These are phyloP conservation scores for Cenchrus fungigraminus DNA, from an alignment of 176 grass and related monocot species.

Conservation along the genomic window DNA sequence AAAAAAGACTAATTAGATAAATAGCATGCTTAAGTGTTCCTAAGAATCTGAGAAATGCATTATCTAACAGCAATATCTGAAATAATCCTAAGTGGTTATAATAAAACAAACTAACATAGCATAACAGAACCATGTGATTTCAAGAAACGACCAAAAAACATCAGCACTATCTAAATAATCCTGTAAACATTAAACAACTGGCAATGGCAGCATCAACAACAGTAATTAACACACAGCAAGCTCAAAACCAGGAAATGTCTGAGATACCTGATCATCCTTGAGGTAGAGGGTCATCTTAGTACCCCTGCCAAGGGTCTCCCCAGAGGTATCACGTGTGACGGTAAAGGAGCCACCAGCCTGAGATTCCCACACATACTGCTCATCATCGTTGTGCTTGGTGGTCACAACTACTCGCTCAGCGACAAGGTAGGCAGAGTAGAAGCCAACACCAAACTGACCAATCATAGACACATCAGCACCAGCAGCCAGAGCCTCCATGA, in stretches of 20 bases:
- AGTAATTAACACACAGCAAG: neutral
- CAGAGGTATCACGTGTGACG: constrained; percentile 83
- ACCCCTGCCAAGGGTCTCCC: constrained; percentile 85
- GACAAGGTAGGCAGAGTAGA: constrained; percentile 96
- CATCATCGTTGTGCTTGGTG: constrained; percentile 92
- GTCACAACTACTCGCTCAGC: constrained; percentile 83
- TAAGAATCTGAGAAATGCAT: too few relatives aligned
- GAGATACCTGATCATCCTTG: constrained; percentile 95
- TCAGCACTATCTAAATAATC: too few relatives aligned
- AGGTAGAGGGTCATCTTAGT: constrained; percentile 94
- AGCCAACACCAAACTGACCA: constrained; percentile 94
- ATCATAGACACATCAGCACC: constrained; percentile 99
- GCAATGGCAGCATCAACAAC: too few relatives aligned
- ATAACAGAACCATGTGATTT: neutral
- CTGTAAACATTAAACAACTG: neutral
- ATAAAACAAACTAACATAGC: neutral
- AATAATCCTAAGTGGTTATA: too few relatives aligned
- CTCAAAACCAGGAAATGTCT: too few relatives aligned
- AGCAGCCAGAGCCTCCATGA: constrained; percentile 94
- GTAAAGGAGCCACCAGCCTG: constrained; percentile 38
- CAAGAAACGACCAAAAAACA: neutral
- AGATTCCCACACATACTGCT: constrained; percentile 98
- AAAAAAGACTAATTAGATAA: too few relatives aligned
- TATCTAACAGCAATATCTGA: neutral
- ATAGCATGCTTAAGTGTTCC: too few relatives aligned